Evolutionary conservation across 164 flowering plant species (phyloP), one percentile per base, ranked within the genome.

Genomic region (Stephania cephalantha): DNA sequence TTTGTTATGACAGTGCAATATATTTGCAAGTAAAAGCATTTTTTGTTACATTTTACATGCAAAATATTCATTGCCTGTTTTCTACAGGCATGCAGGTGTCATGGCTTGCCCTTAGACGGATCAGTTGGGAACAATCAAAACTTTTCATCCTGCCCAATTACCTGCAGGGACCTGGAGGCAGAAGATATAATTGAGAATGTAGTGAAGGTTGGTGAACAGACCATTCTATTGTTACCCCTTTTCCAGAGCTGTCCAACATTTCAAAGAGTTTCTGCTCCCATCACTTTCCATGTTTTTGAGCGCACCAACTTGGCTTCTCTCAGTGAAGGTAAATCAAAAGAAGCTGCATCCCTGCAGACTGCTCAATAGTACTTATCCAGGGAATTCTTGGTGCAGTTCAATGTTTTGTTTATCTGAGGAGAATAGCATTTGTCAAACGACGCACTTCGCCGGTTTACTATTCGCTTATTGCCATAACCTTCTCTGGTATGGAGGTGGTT

Each of bases 1-100:
- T 50, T 50, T 58, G 64, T 15, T 58, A 15, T 58, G 17, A 15
- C 18, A 58, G 64, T n/a, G 18, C 64, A 58, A 12, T 15, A 6
- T 9, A 58, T 18, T 3, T 15, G 64, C 64, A 12, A 58, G 17
- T 18, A 58, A 18, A 58, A 58, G 5, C 15, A 6, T 12, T 58
- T 58, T n/a, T 10, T 58, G 20, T 17, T 15, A 58, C 6, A 5
- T 58, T 58, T 0, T 0, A 58, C 17, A 15, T 58, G 6, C 20
- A 15, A 58, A 58, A 58, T 58, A 50, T 35, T 70, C 65, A 44
- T 17, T 63, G 73, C 50, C 6, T 65, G 44, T 66, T 75, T 63
- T 68, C 9, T 70, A 22, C 69, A 91, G 97, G 81, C 89, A 76
- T 91, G 96, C 89, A 89, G 88, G 80, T 90, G 97, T 73, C 95